Percentiles rank a stretch among this genome's conserved stretches.
Evolutionary conservation across 768 basidiomycete genomes (phyloP).

Genomic region (Rhizopogon rudus): DNA sequence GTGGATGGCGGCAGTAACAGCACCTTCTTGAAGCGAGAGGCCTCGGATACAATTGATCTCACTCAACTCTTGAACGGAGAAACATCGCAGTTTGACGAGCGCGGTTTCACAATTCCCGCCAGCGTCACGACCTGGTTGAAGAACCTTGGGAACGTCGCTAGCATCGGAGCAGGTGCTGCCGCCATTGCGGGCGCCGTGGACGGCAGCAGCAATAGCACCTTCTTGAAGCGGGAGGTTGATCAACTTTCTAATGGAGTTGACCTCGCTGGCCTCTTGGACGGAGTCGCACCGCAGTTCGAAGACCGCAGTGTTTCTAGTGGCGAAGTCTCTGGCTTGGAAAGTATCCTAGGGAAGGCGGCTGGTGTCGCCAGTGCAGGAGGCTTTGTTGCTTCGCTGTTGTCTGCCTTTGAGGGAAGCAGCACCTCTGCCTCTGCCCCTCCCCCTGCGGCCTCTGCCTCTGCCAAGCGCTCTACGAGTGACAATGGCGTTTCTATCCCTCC

Average conservation of each 20-base stretch:
- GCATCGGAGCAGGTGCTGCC: neutral
- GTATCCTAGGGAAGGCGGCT: neutral
- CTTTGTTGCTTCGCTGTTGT: neutral
- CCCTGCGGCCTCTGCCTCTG: neutral
- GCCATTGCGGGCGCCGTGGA: too few species aligned
- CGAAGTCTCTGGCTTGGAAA: neutral
- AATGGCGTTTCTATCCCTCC: neutral
- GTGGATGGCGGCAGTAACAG: too few species aligned
- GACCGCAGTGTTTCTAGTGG: neutral
- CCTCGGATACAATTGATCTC: too few species aligned
- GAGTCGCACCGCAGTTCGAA: neutral
- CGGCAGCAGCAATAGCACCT: neutral
- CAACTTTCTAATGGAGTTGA: neutral
- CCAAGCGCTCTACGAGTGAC: neutral
- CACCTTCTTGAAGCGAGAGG: too few species aligned
- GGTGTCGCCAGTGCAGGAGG: neutral
- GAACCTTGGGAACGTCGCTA: neutral
- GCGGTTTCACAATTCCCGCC: too few species aligned
- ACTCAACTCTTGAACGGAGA: too few species aligned
- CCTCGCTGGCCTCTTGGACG: too few species aligned
- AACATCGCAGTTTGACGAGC: too few species aligned
- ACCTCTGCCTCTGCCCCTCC: neutral
- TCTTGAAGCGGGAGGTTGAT: too few species aligned
- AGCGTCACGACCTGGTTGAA: too few species aligned
- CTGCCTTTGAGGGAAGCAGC: neutral